Base-by-base conservation (phyloP, 208 protist species). In the Strigomonas culicis region DNA sequence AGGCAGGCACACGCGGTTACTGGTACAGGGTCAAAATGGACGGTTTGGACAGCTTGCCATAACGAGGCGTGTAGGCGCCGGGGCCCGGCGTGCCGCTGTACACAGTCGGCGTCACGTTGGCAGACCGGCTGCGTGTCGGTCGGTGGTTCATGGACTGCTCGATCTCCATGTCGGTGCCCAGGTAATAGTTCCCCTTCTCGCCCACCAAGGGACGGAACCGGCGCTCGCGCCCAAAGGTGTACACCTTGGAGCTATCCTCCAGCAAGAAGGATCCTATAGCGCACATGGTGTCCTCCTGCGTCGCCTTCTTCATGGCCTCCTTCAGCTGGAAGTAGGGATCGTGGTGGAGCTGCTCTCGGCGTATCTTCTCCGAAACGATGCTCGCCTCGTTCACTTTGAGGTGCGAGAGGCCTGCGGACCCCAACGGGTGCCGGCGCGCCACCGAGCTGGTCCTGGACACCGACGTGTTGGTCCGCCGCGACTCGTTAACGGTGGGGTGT, bases 61-160 rank as follows among this genome's bases (percentile, higher is more conserved):
- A 93, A 0, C 75, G 79, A 32, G 87, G 87, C 4, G 83, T 93
- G 71, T 93, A 93, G 8, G 87, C 79, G 19, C 87, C 87, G 13
- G 87, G 87, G 10, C 87, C 87, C 4, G 87, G 87, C 8, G 79
- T 71, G 28, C 68, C 75, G 24, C 51, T 56, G 19, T 53, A 64
- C 1, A 68, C n/a, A 2, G 46, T 27, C 32, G 63, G 44, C 39
- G 66, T 47, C n/a, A 22, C 6, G 6, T 21, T 10, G 21, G n/a
- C 21, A 15, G 57, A 34, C 19, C 19, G 44, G 19, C 27, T 7
- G 43, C 44, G 34, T 3, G 28, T 3, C 19, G 49, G 17, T 7
- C 28, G 25, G 19, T 81, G 74, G 22, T 79, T 82, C 6, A 59
- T 44, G 28, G 60, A 57, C 52, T 78, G 66, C 31, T 78, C 70